Percentiles rank a stretch among this genome's conserved stretches.
Evolutionary conservation across 1,284 basidiomycete genomes (phyloP).

Genomic region (Leccinum solheimii): DNA sequence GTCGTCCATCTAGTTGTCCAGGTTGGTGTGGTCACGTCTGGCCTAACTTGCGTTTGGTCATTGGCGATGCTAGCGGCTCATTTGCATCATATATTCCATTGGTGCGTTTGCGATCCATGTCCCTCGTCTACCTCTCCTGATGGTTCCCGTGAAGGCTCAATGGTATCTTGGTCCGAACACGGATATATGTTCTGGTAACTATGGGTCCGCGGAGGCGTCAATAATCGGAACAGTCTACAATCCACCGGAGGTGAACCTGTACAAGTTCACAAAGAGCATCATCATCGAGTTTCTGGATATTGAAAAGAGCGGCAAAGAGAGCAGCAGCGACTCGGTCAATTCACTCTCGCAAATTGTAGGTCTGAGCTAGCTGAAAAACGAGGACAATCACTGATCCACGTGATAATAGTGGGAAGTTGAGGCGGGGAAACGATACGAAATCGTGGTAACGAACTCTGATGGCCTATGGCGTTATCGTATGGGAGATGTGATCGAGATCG

Average conservation of each 20-base stretch:
- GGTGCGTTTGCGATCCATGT: neutral
- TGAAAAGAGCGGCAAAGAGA: neutral
- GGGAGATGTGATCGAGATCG: slow-evolving; percentile 15
- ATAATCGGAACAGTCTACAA: slow-evolving; percentile 11
- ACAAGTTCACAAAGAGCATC: slow-evolving; percentile 1
- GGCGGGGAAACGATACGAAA: slow-evolving; percentile 20
- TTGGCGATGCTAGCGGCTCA: slow-evolving; percentile 7
- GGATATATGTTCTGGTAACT: neutral
- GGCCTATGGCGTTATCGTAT: slow-evolving; percentile 30
- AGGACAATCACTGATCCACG: too few species aligned
- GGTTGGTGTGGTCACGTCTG: slow-evolving; percentile 21
- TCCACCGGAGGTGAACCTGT: slow-evolving; percentile 10
- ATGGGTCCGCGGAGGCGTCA: slow-evolving; percentile 7
- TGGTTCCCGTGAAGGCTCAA: slow-evolving; percentile 3
- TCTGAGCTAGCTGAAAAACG: neutral
- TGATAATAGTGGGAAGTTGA: slow-evolving; percentile 25
- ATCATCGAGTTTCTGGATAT: slow-evolving; percentile 24
- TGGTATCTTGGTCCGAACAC: slow-evolving; percentile 14
- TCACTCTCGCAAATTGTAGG: slow-evolving; percentile 14
- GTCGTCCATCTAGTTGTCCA: slow-evolving; percentile 16
- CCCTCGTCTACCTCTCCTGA: neutral
- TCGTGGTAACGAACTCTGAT: slow-evolving; percentile 19
- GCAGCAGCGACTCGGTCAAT: neutral
- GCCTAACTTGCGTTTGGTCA: slow-evolving; percentile 15
- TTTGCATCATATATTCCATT: slow-evolving; percentile 7